Evolutionary conservation across 2,329 filamentous ascomycete species (phyloP), one percentile per base, ranked within the genome.

Genomic region (Coleophoma eucalyptorum): DNA sequence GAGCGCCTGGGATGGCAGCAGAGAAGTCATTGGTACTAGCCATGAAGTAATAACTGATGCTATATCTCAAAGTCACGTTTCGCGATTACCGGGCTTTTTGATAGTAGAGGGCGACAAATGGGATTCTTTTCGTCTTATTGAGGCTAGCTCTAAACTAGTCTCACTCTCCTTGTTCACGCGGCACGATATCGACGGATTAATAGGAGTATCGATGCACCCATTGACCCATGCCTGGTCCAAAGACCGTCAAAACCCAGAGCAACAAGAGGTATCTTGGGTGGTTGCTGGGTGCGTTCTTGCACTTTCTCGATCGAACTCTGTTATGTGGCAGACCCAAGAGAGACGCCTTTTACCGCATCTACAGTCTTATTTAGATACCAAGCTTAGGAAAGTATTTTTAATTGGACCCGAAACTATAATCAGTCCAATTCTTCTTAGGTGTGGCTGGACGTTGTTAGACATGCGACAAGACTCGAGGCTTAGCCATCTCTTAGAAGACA

Each of bases 151-250:
- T 10, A 33, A 48, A 10, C 44, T 58, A 3, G 31, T 13, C 16
- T 55, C 51, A 3, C 52, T 57, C 31, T 53, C 53, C 2, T 46
- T 57, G 4, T 43, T 57, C 15, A 51, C 37, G 7, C 13, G 26
- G 10, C 26, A 26, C 10, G 10, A 26, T 50, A 15, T 19, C 53
- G 4, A 34, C 42, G 6, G 40, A 12, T 45, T 20, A 41, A 10
- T 21, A 10, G 41, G 43, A n/a, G 44, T 58, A 3, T 56, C 51
- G 12, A 54, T 58, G 50, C 53, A 58, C 21, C 55, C 51, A 37
- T 45, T 58, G 13, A 50, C 46, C 11, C 51, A 59, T 44, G 46
- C 43, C 15, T 58, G 53, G 57, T 48, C 50, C 10, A 38, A 19
- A 31, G 52, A 55, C 46, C 40, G 50, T 20, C 42, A 55, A 18